Conservation (phyloP, 257 asterid genomes). For the Mitragyna speciosa region DNA sequence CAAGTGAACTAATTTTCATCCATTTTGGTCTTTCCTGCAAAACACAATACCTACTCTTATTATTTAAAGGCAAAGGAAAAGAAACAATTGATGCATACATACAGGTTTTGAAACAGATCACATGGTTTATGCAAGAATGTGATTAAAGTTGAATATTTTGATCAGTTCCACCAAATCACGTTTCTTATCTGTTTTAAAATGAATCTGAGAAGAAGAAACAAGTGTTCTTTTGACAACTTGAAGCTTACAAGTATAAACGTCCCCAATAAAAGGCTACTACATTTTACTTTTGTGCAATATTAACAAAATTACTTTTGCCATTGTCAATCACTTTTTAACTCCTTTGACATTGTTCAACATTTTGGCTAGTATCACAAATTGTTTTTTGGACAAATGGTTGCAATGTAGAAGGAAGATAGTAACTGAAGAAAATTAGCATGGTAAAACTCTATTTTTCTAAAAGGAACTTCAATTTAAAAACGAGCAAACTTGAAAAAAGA, state of each 20-base stretch:
- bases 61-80: not conserved
- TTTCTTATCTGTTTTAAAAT: not conserved
- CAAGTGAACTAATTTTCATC: slow-evolving; percentile 93
- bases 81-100: not conserved
- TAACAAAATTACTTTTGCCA: not conserved
- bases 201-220: not conserved
- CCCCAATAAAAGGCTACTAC: not conserved
- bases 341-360: not conserved
- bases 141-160: not conserved
- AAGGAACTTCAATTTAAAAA: too few relatives aligned
- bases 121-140: not conserved
- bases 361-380: not conserved
- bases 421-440: not conserved
- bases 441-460: not conserved
- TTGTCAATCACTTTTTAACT: not conserved
- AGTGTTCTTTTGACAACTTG: not conserved
- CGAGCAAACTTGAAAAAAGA: not conserved
- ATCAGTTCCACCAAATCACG: not conserved
- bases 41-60: not conserved
- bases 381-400: not conserved
- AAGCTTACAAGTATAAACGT: too few relatives aligned
- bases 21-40: slow-evolving; percentile 93
- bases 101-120: not conserved
- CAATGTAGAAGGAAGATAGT: not conserved
- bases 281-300: too few relatives aligned